A percentile compares a stretch with the other conserved stretches of the same genome.
phyloP scores from a whole-genome alignment of 371 early-diverging fungal genomes.

The Smittium mucronatum region DNA sequence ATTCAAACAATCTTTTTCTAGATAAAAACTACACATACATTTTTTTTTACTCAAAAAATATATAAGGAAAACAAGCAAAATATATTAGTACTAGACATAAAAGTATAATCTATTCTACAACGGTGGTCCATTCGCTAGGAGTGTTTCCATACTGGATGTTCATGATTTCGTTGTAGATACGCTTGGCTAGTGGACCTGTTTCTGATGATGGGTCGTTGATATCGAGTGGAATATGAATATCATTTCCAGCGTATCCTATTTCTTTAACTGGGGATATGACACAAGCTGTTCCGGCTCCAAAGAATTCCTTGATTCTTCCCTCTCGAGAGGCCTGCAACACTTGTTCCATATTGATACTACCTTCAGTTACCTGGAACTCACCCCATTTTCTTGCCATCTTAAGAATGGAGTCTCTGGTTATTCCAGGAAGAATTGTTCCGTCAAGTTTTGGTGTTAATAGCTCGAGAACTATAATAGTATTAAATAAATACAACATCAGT shows the following conservation, averaged over 20 bases:
- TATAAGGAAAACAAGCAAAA: too few relatives aligned
- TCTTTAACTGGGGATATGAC: constrained; percentile 86
- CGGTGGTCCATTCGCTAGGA: constrained; percentile 1
- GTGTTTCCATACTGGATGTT: constrained; percentile 86
- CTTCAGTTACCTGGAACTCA: constrained; percentile 83
- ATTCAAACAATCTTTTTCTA: constrained; percentile 28
- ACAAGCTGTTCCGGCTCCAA: constrained; percentile 94
- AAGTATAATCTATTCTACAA: not conserved
- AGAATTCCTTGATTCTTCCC: constrained; percentile 60
- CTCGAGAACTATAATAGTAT: constrained; percentile 49
- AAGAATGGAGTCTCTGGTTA: constrained; percentile 91
- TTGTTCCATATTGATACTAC: constrained; percentile 71
- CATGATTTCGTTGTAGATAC: constrained; percentile 75
- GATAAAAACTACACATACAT: too few relatives aligned
- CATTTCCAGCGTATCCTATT: constrained; percentile 54
- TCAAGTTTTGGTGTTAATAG: constrained; percentile 76
- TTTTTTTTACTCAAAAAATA: too few relatives aligned
- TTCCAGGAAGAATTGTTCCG: constrained; percentile 92
- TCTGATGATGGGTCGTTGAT: constrained; percentile 61
- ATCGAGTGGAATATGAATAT: constrained; percentile 75
- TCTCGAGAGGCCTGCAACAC: constrained; percentile 58
- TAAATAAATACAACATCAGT: constrained; percentile 1
- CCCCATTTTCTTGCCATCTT: constrained; percentile 65
- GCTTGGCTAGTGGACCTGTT: constrained; percentile 81
- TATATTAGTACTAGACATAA: too few relatives aligned